These are phyloP conservation scores for Cutaneotrichosporon spelunceum DNA, from an alignment of 1,284 basidiomycete species.

Conservation along the genomic window DNA sequence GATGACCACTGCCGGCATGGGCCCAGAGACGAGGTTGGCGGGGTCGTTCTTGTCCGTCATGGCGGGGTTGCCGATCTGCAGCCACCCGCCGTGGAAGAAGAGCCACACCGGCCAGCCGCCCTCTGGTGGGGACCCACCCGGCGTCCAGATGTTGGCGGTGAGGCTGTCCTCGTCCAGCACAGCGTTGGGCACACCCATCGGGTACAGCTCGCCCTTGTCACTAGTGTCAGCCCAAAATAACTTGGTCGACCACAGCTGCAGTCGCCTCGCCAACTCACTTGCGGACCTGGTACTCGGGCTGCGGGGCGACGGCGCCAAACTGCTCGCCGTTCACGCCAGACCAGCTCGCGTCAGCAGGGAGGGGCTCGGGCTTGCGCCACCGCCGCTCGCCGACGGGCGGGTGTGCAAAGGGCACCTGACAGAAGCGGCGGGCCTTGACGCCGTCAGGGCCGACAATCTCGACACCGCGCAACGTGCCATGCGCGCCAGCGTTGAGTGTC, in stretches of 20 bases:
- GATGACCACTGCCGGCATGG: constrained; percentile 22
- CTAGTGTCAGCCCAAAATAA: constrained; percentile 6
- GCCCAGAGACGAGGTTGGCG: constrained; percentile 17
- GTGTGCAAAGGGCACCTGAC: constrained; percentile 25
- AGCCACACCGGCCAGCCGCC: constrained; percentile 30
- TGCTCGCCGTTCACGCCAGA: constrained; percentile 18
- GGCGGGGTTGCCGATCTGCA: constrained; percentile 30
- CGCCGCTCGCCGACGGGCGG: constrained; percentile 25
- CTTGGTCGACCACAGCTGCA: no score
- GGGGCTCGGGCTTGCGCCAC: constrained; percentile 26
- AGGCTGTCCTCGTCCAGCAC: constrained; percentile 24
- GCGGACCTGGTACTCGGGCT: constrained; percentile 27
- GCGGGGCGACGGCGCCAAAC: constrained; percentile 26
- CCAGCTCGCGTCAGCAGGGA: constrained; percentile 23
- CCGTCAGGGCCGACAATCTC: constrained; percentile 23
- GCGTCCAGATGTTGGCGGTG: constrained; percentile 30
- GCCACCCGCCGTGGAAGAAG: constrained; percentile 32
- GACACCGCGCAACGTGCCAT: constrained; percentile 26
- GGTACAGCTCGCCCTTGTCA: constrained; percentile 18
- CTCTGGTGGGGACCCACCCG: constrained; percentile 20
- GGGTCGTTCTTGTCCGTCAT: constrained; percentile 29
- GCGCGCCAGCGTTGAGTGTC: constrained; percentile 23
- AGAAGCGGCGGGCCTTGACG: constrained; percentile 27
- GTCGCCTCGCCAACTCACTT: constrained; percentile 18
- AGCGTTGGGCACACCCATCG: constrained; percentile 9